These are phyloP conservation scores for Mariannaea sp. DNA, from an alignment of 2,329 filamentous ascomycete species.

Conservation along the genomic window DNA sequence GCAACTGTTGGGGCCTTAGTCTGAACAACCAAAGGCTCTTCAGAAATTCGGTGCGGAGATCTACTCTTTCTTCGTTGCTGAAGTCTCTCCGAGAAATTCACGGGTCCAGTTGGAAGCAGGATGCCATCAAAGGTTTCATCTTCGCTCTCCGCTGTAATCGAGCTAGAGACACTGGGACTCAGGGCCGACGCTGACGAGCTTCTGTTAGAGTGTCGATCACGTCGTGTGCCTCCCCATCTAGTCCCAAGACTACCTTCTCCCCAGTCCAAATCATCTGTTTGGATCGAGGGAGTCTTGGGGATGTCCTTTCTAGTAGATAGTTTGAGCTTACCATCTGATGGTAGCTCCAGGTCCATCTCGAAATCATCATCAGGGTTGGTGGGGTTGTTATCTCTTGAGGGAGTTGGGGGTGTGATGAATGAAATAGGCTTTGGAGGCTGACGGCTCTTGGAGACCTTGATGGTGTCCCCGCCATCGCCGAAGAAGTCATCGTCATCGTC, in stretches of 20 bases:
- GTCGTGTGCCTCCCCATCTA: slow-evolving; percentile 82
- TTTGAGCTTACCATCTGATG: slow-evolving; percentile 67
- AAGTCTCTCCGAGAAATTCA: slow-evolving; percentile 81
- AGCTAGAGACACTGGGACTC: slow-evolving; percentile 91
- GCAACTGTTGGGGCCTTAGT: slow-evolving; percentile 42
- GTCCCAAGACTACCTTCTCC: slow-evolving; percentile 92
- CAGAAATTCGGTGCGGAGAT: slow-evolving; percentile 56
- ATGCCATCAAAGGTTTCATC: slow-evolving; percentile 93
- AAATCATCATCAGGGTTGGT: slow-evolving; percentile 65
- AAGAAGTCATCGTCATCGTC: slow-evolving; percentile 68
- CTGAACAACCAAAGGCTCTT: slow-evolving; percentile 43
- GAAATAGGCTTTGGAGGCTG: slow-evolving; percentile 56
- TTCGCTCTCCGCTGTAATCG: slow-evolving; percentile 88
- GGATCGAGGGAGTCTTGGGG: slow-evolving; percentile 64
- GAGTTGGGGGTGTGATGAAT: slow-evolving; percentile 61
- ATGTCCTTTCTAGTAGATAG: slow-evolving; percentile 66
- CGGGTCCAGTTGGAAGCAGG: slow-evolving; percentile 78
- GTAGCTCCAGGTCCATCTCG: slow-evolving; percentile 74
- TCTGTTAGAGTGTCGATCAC: slow-evolving; percentile 77
- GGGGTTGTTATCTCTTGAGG: slow-evolving; percentile 49
- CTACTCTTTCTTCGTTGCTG: slow-evolving; percentile 69
- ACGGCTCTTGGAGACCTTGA: slow-evolving; percentile 68
- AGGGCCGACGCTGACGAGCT: slow-evolving; percentile 88
- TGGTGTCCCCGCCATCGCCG: slow-evolving; percentile 67
- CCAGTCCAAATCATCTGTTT: slow-evolving; percentile 85